Evolutionary conservation across 2,329 filamentous ascomycete genomes (phyloP).

Genomic region (Fusarium sulawesiense): DNA sequence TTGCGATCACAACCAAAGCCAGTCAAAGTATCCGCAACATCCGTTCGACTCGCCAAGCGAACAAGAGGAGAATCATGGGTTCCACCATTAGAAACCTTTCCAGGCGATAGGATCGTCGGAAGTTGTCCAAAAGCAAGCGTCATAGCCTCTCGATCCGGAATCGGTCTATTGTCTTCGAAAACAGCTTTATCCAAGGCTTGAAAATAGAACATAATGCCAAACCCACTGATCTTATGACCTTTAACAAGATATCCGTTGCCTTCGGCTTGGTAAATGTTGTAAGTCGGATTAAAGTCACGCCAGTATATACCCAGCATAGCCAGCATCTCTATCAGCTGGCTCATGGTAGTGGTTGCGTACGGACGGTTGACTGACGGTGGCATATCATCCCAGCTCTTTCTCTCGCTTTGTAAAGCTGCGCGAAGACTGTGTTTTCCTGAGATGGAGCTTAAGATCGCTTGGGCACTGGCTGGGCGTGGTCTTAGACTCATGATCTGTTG

Average conservation of each 20-base stretch:
- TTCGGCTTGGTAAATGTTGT: slow-evolving; percentile 22
- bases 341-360: slow-evolving; percentile 18
- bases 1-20: slow-evolving; percentile 15
- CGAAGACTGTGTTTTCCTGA: slow-evolving; percentile 7
- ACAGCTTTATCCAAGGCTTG: slow-evolving; percentile 17
- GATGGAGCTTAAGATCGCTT: slow-evolving; percentile 19
- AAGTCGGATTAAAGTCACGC: slow-evolving; percentile 10
- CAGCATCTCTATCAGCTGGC: slow-evolving; percentile 23
- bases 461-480: slow-evolving; percentile 1
- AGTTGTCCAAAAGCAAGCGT: slow-evolving; percentile 19
- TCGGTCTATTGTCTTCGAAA: slow-evolving; percentile 1
- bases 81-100: accelerated
- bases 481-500: slow-evolving; percentile 21
- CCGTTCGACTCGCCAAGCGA: background rate
- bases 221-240: slow-evolving; percentile 14
- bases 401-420: slow-evolving; percentile 8
- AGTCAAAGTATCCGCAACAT: slow-evolving; percentile 4
- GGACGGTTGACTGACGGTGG: slow-evolving; percentile 9
- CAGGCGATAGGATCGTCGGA: background rate
- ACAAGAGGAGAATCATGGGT: accelerated
- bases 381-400: slow-evolving; percentile 30
- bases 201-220: slow-evolving; percentile 17
- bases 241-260: slow-evolving; percentile 12
- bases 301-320: slow-evolving; percentile 26
- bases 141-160: background rate